Evolutionary conservation across 441 rosid genomes (phyloP).

Genomic region (Bruguiera hainesii): DNA sequence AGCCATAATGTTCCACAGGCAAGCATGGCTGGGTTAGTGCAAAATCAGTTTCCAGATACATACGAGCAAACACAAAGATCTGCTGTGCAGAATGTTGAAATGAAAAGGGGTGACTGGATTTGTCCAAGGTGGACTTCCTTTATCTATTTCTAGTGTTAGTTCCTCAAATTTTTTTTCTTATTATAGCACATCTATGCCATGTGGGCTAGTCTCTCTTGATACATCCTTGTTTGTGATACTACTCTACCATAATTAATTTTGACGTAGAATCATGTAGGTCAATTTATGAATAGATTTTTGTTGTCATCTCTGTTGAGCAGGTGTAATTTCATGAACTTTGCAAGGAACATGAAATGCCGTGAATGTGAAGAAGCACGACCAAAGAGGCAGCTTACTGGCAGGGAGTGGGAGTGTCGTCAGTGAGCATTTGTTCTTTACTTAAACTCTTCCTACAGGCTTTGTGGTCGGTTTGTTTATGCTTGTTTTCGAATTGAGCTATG

Average conservation of each 20-base stretch:
- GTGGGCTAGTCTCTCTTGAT: too few species aligned
- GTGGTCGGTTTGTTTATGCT: conserved; percentile 8
- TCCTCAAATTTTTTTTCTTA: conserved; percentile 5
- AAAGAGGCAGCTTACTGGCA: conserved; percentile 73
- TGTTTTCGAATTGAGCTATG: conserved; percentile 4
- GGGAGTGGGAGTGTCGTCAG: conserved; percentile 99
- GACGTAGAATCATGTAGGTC: neutral
- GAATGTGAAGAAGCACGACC: conserved; percentile 85
- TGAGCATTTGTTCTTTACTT: conserved; percentile 39
- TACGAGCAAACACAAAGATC: conserved; percentile 40
- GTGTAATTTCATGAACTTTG: conserved; percentile 88
- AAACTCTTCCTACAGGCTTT: conserved; percentile 10
- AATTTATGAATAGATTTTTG: neutral
- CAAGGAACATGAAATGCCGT: conserved; percentile 78
- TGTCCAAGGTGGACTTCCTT: conserved; percentile 54
- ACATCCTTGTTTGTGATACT: too few species aligned
- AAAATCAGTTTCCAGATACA: conserved; percentile 39
- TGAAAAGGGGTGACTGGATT: conserved; percentile 95
- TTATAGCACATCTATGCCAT: conserved; percentile 7
- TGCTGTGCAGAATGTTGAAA: conserved; percentile 44
- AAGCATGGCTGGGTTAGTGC: conserved; percentile 27
- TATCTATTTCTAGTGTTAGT: conserved; percentile 3
- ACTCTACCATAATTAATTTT: conserved; percentile 1
- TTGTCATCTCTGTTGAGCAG: conserved; percentile 39
- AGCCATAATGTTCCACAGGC: conserved; percentile 28